Conservation (phyloP, 371 early-diverging fungal genomes). For the Lichtheimia ramosa region DNA sequence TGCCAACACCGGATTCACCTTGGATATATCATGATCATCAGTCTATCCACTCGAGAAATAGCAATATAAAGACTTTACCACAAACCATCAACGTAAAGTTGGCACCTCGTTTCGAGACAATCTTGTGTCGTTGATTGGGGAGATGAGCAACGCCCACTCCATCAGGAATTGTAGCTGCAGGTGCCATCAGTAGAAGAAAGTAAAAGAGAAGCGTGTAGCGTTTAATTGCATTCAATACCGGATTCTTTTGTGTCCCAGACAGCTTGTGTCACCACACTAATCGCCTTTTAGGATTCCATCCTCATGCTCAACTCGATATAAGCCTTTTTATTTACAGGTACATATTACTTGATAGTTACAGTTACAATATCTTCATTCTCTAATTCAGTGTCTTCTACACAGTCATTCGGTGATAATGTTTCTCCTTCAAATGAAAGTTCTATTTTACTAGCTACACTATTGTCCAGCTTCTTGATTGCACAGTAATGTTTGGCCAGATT, state of each 20-base stretch:
- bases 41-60: not conserved
- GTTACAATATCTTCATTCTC: slow-evolving; percentile 45
- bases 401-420: slow-evolving; percentile 15
- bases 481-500: slow-evolving; percentile 14
- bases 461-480: slow-evolving; percentile 7
- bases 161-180: slow-evolving; percentile 37
- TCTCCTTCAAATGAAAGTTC: slow-evolving; percentile 39
- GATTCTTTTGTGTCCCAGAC: slow-evolving; percentile 1
- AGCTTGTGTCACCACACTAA: slow-evolving; percentile 1
- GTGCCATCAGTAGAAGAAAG: slow-evolving; percentile 13
- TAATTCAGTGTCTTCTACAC: slow-evolving; percentile 32
- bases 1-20: slow-evolving; percentile 60
- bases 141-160: slow-evolving; percentile 94
- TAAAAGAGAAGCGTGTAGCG: not conserved
- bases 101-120: slow-evolving; percentile 86
- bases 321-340: too few species aligned
- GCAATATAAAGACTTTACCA: slow-evolving; percentile 57
- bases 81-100: slow-evolving; percentile 94
- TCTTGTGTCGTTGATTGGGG: slow-evolving; percentile 95
- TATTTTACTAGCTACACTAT: slow-evolving; percentile 10
- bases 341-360: slow-evolving; percentile 23
- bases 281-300: not conserved
- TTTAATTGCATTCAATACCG: not conserved
- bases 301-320: not conserved
- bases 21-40: not conserved